These are phyloP conservation scores for Ceriops tagal DNA, from an alignment of 345 rosid species.

Conservation along the genomic window DNA sequence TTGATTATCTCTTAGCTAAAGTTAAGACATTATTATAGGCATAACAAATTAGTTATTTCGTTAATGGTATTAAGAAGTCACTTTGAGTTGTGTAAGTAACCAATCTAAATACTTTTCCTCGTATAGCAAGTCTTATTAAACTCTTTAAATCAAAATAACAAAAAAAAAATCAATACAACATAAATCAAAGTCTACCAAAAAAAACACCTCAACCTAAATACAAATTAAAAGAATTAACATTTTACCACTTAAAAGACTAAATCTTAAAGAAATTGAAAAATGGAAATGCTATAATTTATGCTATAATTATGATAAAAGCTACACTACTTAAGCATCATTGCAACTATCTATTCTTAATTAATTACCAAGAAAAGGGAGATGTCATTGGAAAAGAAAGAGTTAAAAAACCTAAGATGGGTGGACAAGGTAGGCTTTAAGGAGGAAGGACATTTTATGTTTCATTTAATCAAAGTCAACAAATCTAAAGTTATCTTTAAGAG, in stretches of 20 bases:
- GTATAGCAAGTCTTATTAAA: not conserved
- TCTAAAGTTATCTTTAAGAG: too few relatives aligned
- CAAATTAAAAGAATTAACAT: not conserved
- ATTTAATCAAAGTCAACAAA: too few relatives aligned
- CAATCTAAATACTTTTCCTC: not conserved
- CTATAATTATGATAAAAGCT: not conserved
- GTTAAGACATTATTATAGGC: not conserved
- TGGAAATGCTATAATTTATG: not conserved
- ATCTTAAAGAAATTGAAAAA: not conserved
- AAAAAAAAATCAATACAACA: not conserved
- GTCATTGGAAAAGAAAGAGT: not conserved
- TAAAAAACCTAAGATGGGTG: too few relatives aligned
- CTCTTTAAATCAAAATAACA: not conserved
- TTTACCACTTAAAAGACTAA: not conserved
- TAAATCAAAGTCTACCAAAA: not conserved
- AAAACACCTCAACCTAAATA: not conserved
- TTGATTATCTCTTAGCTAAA: too few relatives aligned
- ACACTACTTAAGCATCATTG: not conserved
- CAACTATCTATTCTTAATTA: not conserved
- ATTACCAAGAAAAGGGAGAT: not conserved
- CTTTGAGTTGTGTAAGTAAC: accelerated
- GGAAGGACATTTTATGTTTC: too few relatives aligned
- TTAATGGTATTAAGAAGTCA: not conserved
- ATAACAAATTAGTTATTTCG: not conserved
- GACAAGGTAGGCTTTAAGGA: too few relatives aligned